Evolutionary conservation across 2,329 filamentous ascomycete genomes (phyloP), one percentile per base, ranked within the genome.

Genomic region (Sphaerulina vaccinii): DNA sequence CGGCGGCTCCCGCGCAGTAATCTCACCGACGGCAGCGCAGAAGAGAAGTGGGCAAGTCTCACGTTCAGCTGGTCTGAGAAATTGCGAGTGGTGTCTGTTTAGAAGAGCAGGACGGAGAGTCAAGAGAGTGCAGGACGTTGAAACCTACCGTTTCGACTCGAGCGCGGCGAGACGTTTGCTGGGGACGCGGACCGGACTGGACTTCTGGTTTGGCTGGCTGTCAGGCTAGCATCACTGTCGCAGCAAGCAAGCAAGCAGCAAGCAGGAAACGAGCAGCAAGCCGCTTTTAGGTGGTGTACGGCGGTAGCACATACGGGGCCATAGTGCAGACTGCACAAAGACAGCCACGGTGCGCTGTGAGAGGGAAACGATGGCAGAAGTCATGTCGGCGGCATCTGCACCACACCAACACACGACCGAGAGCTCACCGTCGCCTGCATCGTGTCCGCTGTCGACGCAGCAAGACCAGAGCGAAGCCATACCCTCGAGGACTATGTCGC

Each of bases 361-460:
- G 19, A 27, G 21, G 41, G 40, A 22, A 44, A 49, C 13, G 41
- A 61, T 61, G 59, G 53, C 59, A 22, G 55, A 59, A 38, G 57
- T 59, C 32, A 36, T 58, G 27, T 29, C 27, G 32, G 46, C 52
- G 23, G 40, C 44, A 27, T 52, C 44, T 49, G 49, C 39, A 35
- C 37, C 36, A 48, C 49, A 24, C 38, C 40, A 43, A 15, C 44
- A 36, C 29, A 46, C 27, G 16, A 43, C 29, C 37, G 27, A 32
- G 10, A 39, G 33, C 32, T 52, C 44, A 21, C 49, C 49, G n/a
- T 49, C 51, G 40, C 36, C 46, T 5, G 24, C 45, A 24, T 42
- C 40, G 10, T 51, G 44, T 40, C 36, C 35, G 6, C 44, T 44
- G 11, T 44, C 52, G 36, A 33, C 46, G 15, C 41, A 40, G 38